phyloP scores from a whole-genome alignment of 805 yeast genomes.

The Lipomyces japonicus region DNA sequence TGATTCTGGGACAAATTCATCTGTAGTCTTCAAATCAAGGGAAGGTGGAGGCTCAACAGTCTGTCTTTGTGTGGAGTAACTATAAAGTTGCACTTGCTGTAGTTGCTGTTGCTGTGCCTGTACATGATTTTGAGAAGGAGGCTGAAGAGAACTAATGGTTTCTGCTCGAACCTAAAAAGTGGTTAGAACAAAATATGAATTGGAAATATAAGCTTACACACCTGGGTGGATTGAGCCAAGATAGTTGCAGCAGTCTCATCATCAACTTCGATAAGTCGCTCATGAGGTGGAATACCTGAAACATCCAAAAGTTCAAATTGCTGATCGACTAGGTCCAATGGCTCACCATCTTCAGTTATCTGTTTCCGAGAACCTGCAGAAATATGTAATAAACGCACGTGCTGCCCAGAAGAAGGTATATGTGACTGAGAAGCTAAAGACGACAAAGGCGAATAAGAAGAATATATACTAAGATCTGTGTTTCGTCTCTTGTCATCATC shows the following conservation, averaged over 20 bases:
- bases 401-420: background rate
- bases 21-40: too few species aligned
- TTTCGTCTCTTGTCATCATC: constrained; percentile 20
- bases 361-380: background rate
- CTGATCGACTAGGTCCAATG: background rate
- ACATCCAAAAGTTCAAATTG: constrained; percentile 8
- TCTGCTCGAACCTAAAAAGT: too few species aligned
- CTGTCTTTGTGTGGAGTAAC: too few species aligned
- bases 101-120: constrained; percentile 11
- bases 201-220: constrained; percentile 6
- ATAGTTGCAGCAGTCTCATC: constrained; percentile 23
- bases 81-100: too few species aligned
- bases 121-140: too few species aligned
- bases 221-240: constrained; percentile 14
- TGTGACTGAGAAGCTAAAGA: background rate
- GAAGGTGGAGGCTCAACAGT: too few species aligned
- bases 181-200: constrained; percentile 16
- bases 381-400: constrained; percentile 1
- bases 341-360: constrained; percentile 5
- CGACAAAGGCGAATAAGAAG: background rate
- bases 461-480: background rate
- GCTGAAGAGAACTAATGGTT: too few species aligned
- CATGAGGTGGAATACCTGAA: constrained; percentile 6
- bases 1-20: too few species aligned
- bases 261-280: constrained; percentile 24